These are phyloP conservation scores for Phytophthora colocasiae DNA, from an alignment of 352 stramenopile genomes.

Conservation along the genomic window DNA sequence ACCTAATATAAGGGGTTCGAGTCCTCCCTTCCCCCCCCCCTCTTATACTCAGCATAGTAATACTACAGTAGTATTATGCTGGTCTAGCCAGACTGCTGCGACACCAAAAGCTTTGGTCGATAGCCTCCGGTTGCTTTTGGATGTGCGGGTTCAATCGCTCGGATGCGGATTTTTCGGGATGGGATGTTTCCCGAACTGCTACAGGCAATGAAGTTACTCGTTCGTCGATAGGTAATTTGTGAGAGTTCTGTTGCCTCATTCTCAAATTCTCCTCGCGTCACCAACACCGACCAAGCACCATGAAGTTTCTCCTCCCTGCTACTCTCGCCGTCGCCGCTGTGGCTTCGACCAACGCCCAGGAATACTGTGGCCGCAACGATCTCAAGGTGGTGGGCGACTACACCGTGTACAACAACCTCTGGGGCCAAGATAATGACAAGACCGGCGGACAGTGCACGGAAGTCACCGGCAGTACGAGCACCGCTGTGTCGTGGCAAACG, in stretches of 20 bases:
- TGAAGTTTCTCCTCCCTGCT: slow-evolving; percentile 28
- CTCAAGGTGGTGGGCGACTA: slow-evolving; percentile 38
- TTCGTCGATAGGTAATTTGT: too few relatives aligned
- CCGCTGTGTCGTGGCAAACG: slow-evolving; percentile 46
- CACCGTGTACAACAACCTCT: slow-evolving; percentile 63
- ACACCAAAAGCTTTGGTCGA: slow-evolving; percentile 10
- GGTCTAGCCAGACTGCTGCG: neutral
- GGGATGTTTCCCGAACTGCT: slow-evolving; percentile 6
- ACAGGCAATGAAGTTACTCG: too few relatives aligned
- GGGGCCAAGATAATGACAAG: slow-evolving; percentile 35
- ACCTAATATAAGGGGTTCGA: too few relatives aligned
- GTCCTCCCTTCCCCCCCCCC: too few relatives aligned
- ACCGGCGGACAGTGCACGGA: slow-evolving; percentile 49
- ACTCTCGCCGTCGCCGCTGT: slow-evolving; percentile 17
- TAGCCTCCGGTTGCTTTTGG: slow-evolving; percentile 26
- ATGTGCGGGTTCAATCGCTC: slow-evolving; percentile 12
- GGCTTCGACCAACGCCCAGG: slow-evolving; percentile 20
- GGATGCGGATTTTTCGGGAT: slow-evolving; percentile 18
- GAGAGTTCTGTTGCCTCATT: slow-evolving; percentile 11
- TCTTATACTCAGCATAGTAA: neutral
- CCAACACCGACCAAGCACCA: slow-evolving; percentile 15
- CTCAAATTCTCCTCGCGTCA: slow-evolving; percentile 15
- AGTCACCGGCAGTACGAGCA: slow-evolving; percentile 35
- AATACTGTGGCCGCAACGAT: slow-evolving; percentile 43
- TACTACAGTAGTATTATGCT: too few relatives aligned